Conservation (phyloP, 2,329 filamentous ascomycete genomes). For the Albifimbria verrucaria region DNA sequence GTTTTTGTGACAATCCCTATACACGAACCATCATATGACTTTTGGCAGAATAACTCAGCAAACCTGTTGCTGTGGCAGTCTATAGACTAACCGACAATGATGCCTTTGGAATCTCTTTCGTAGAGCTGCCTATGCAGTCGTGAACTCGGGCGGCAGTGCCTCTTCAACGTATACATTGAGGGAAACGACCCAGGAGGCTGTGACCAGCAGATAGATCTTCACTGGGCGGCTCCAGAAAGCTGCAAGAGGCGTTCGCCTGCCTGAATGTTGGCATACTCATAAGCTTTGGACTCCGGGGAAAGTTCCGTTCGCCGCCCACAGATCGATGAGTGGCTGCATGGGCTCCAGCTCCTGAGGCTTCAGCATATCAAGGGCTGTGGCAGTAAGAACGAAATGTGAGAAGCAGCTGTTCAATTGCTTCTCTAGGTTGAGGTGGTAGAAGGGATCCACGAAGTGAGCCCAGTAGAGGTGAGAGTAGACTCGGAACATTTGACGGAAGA, state of each 20-base stretch:
- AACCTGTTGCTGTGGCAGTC: too few relatives aligned
- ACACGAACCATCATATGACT: too few relatives aligned
- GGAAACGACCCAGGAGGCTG: too few relatives aligned
- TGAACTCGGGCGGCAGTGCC: too few relatives aligned
- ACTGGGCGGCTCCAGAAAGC: slow-evolving; percentile 36
- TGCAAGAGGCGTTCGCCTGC: slow-evolving; percentile 59
- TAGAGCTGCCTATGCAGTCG: too few relatives aligned
- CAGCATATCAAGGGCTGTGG: slow-evolving; percentile 78
- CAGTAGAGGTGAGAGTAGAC: slow-evolving; percentile 98
- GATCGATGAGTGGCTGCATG: slow-evolving; percentile 90
- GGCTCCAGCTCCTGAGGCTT: slow-evolving; percentile 89
- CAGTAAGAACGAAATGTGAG: slow-evolving; percentile 78
- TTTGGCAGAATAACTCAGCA: too few relatives aligned
- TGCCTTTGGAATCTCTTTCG: too few relatives aligned
- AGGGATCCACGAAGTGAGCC: slow-evolving; percentile 83
- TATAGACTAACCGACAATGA: too few relatives aligned
- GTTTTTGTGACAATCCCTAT: too few relatives aligned
- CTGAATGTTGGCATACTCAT: slow-evolving; percentile 60
- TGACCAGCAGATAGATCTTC: too few relatives aligned
- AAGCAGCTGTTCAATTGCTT: slow-evolving; percentile 86
- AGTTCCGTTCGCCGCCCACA: slow-evolving; percentile 86
- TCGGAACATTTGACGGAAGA: slow-evolving; percentile 98
- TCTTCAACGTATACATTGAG: too few relatives aligned
- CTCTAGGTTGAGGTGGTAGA: slow-evolving; percentile 77
- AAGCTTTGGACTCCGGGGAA: slow-evolving; percentile 74